phyloP scores from a whole-genome alignment of 176 grass and related monocot genomes.

The Areca catechu region DNA sequence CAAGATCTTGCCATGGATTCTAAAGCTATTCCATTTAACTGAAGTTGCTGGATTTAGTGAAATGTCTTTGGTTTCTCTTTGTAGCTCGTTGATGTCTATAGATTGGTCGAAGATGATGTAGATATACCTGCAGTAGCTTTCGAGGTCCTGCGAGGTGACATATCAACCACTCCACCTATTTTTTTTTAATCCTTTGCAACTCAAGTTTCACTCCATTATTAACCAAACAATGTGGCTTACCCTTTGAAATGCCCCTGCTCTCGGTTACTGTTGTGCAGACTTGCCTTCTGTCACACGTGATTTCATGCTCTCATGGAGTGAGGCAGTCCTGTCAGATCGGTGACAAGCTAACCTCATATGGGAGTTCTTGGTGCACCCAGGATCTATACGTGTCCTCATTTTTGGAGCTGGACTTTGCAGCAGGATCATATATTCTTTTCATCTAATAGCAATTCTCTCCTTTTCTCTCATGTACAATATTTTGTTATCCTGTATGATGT shows the following conservation, averaged over 20 bases:
- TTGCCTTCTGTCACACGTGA: constrained; percentile 64
- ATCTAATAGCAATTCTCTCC: too few species aligned
- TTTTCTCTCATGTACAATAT: too few species aligned
- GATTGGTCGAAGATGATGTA: constrained; percentile 84
- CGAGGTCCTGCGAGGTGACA: constrained; percentile 74
- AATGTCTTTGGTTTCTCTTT: background rate
- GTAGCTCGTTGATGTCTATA: constrained; percentile 90
- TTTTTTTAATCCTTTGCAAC: background rate
- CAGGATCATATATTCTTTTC: too few species aligned
- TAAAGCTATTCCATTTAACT: background rate
- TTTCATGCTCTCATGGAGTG: constrained; percentile 90
- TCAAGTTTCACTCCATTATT: too few species aligned
- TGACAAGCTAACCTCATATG: constrained; percentile 6
- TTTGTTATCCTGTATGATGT: too few species aligned
- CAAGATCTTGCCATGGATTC: too few species aligned
- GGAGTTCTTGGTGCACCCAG: too few species aligned
- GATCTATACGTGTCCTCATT: too few species aligned
- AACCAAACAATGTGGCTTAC: too few species aligned
- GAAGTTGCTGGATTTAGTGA: background rate
- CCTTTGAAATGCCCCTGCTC: too few species aligned
- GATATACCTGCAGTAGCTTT: constrained; percentile 80
- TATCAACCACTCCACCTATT: constrained; percentile 2
- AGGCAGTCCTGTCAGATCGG: constrained; percentile 77
- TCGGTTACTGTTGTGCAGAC: constrained; percentile 36
- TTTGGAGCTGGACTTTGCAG: too few species aligned